Conservation (phyloP, 2,329 filamentous ascomycete genomes). For the Diaporthe longicolla region DNA sequence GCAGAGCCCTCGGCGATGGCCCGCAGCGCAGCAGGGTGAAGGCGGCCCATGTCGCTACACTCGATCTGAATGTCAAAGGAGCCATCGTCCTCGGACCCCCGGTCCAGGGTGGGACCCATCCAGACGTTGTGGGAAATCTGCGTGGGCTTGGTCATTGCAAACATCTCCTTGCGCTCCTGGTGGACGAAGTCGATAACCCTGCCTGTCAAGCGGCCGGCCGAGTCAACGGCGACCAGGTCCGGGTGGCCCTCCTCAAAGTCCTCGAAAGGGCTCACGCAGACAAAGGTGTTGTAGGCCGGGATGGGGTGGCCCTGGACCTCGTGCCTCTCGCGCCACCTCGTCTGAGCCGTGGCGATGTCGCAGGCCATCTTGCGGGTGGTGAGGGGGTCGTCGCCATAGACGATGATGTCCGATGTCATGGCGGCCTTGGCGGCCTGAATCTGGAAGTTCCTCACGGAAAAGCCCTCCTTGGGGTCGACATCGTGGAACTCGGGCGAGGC, state of each 20-base stretch:
- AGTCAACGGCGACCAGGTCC: conserved; percentile 82
- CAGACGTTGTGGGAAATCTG: conserved; percentile 93
- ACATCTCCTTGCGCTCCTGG: conserved; percentile 93
- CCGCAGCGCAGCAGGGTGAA: conserved; percentile 78
- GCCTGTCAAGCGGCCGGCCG: conserved; percentile 78
- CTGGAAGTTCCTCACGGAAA: conserved; percentile 97
- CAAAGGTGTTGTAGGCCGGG: conserved; percentile 87
- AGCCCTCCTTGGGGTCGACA: conserved; percentile 88
- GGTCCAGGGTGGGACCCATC: conserved; percentile 88
- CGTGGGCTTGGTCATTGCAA: conserved; percentile 88
- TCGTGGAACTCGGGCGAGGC: conserved; percentile 78
- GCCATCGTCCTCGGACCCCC: conserved; percentile 68
- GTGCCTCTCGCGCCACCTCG: conserved; percentile 78
- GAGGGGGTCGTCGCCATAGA: conserved; percentile 84
- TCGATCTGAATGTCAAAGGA: conserved; percentile 90
- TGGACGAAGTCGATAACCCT: conserved; percentile 89
- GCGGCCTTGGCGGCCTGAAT: conserved; percentile 93
- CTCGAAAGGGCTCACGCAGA: conserved; percentile 74
- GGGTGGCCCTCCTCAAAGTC: conserved; percentile 80
- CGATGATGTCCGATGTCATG: conserved; percentile 89
- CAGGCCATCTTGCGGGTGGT: conserved; percentile 74
- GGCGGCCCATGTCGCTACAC: conserved; percentile 85
- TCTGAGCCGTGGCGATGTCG: conserved; percentile 82
- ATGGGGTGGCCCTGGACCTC: conserved; percentile 67
- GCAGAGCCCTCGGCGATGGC: conserved; percentile 71